Conservation (phyloP, 164 flowering plant genomes). For the Annona cherimola region DNA sequence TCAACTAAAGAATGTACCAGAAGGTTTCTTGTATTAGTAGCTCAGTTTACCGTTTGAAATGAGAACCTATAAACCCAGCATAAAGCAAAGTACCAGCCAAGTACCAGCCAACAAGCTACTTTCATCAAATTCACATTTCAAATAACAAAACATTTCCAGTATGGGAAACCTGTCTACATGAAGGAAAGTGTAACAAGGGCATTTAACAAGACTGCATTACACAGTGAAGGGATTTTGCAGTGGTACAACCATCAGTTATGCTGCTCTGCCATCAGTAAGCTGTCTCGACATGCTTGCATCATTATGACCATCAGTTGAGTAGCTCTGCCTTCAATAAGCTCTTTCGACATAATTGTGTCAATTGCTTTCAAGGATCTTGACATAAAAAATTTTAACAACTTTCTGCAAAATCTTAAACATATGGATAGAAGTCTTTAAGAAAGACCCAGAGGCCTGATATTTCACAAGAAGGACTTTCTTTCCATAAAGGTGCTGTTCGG, state of each 20-base stretch:
- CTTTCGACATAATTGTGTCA: neutral
- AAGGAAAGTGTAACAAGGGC: neutral
- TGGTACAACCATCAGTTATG: neutral
- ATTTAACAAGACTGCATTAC: neutral
- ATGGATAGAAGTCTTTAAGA: neutral
- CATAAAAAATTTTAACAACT: too few relatives aligned
- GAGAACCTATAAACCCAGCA: neutral
- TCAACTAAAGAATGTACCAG: neutral
- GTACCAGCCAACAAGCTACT: neutral
- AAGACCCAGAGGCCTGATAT: neutral
- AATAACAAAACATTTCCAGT: neutral
- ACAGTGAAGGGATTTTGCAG: too few relatives aligned
- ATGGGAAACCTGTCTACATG: neutral
- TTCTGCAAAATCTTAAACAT: neutral
- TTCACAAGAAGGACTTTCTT: neutral
- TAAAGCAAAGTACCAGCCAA: neutral
- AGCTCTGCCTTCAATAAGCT: neutral
- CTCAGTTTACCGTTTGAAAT: neutral
- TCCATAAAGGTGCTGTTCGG: too few relatives aligned
- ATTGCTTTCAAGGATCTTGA: neutral
- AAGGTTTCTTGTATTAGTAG: neutral
- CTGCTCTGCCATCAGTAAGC: neutral
- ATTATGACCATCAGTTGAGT: neutral
- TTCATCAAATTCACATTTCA: neutral
- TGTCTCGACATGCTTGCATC: neutral